Evolutionary conservation across 2,329 filamentous ascomycete species (phyloP).

Genomic region (Hymenoscyphus fraxineus): DNA sequence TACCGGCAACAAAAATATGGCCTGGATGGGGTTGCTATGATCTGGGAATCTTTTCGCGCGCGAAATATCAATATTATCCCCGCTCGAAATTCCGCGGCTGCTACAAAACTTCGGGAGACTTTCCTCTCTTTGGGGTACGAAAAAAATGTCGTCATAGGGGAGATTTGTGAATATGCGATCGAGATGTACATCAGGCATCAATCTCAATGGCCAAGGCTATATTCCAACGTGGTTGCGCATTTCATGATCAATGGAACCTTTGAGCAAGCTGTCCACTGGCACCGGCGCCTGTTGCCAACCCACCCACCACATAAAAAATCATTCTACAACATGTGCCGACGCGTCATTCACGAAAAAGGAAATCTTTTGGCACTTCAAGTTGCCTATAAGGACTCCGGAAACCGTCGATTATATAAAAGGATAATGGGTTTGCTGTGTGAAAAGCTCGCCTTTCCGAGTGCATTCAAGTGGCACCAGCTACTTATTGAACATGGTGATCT

Average conservation of each 20-base stretch:
- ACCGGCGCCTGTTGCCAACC: constrained; percentile 27
- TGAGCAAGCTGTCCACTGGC: constrained; percentile 27
- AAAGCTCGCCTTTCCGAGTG: constrained; percentile 37
- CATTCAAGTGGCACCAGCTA: constrained; percentile 45
- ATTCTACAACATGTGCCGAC: constrained; percentile 37
- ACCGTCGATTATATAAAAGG: constrained; percentile 41
- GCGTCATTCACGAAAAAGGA: constrained; percentile 22
- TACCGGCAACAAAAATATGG: constrained; percentile 41
- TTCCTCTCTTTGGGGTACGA: constrained; percentile 40
- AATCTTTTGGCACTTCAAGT: constrained; percentile 37
- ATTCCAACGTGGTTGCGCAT: constrained; percentile 42
- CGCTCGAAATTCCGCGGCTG: constrained; percentile 38
- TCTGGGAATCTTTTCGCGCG: constrained; percentile 41
- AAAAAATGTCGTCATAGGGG: constrained; percentile 34
- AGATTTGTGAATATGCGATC: constrained; percentile 40
- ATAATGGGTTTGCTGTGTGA: constrained; percentile 41
- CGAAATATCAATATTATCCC: constrained; percentile 35
- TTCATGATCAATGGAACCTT: constrained; percentile 30
- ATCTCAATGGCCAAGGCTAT: constrained; percentile 37
- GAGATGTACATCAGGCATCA: constrained; percentile 39
- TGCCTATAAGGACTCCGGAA: constrained; percentile 39
- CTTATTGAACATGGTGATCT: constrained; percentile 41
- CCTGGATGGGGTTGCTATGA: constrained; percentile 37
- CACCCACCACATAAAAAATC: constrained; percentile 35
- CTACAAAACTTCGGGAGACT: constrained; percentile 43